Base-by-base conservation (phyloP, 306 rosid species). In the Vigna hirtella region DNA sequence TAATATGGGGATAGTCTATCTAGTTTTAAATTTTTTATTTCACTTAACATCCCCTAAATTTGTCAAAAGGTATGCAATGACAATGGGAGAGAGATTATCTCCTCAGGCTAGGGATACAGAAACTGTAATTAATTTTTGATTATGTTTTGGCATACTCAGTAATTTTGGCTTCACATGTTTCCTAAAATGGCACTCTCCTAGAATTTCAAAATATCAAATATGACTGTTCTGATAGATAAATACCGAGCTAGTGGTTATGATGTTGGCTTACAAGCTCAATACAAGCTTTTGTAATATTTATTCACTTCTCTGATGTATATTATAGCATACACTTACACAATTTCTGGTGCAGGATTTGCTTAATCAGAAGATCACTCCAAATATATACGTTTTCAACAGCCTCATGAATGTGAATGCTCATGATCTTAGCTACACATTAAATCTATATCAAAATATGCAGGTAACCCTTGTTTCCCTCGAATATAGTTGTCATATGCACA, bases 321-420 rank as follows among this genome's bases (percentile, higher is more conserved):
- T 56, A 40, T 59, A 28, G 65, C 52, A 74, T 83, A 83, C 82
- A 58, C 59, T 63, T 59, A 65, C n/a, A 50, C 55, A 65, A 34
- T 55, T 73, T 79, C 70, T 80, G 78, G 76, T 74, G 86, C 93
- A 94, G 98, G 98, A 94, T 62, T 79, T 92, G 88, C 88, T 84
- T 61, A 88, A 61, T 76, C 91, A 92, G 89, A 89, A 92, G 83
- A 87, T 92, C 74, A 86, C 84, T 82, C 97, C 98, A 9, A 94
- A 94, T 84, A 86, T 88, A 48, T 94, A 89, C 45, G 95, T 94
- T 50, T 87, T 90, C 87, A 94, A 94, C 93, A 92, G 98, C 86
- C 93, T 94, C 81, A 94, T 94, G 98, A 94, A 94, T 57, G 97
- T 84, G 82, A 94, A 94, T 48, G 84, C 97, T 75, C 90, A 74